phyloP scores from a whole-genome alignment of 306 rosid genomes.

The Quercus agrifolia region DNA sequence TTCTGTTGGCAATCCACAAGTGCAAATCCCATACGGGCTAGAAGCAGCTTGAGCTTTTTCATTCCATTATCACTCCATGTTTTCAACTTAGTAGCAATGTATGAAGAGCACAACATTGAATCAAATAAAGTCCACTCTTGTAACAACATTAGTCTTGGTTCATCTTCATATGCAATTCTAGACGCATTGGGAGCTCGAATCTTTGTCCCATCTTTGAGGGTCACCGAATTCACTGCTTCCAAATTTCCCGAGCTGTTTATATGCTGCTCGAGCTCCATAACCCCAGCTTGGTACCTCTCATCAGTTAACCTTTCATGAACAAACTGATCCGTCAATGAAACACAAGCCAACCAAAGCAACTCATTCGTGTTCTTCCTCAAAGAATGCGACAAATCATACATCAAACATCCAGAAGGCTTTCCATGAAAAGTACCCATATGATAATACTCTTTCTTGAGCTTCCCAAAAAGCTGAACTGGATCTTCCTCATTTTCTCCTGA shows the following conservation, averaged over 20 bases:
- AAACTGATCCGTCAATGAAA: conserved; percentile 86
- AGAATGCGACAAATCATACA: conserved; percentile 83
- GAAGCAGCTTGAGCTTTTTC: conserved; percentile 80
- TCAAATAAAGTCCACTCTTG: conserved; percentile 93
- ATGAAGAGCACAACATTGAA: conserved; percentile 88
- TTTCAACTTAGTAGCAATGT: conserved; percentile 82
- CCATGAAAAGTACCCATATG: conserved; percentile 89
- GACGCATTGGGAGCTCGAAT: conserved; percentile 65
- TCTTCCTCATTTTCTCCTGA: conserved; percentile 43
- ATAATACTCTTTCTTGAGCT: conserved; percentile 67
- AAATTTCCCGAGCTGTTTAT: conserved; percentile 80
- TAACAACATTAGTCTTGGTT: conserved; percentile 82
- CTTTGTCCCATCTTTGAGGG: conserved; percentile 84
- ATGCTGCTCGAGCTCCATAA: conserved; percentile 90
- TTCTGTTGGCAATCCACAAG: conserved; percentile 94
- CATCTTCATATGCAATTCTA: conserved; percentile 83
- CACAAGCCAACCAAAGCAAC: conserved; percentile 83
- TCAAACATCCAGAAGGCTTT: conserved; percentile 90
- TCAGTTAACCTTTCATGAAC: conserved; percentile 85
- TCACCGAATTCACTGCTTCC: conserved; percentile 69
- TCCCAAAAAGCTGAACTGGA: conserved; percentile 52
- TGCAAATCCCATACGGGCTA: conserved; percentile 93
- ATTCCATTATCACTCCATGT: conserved; percentile 97
- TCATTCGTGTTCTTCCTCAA: conserved; percentile 86
- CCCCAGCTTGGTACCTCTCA: conserved; percentile 88